Evolutionary conservation across 2,329 filamentous ascomycete genomes (phyloP).

Genomic region (Cordyceps tenuipes): DNA sequence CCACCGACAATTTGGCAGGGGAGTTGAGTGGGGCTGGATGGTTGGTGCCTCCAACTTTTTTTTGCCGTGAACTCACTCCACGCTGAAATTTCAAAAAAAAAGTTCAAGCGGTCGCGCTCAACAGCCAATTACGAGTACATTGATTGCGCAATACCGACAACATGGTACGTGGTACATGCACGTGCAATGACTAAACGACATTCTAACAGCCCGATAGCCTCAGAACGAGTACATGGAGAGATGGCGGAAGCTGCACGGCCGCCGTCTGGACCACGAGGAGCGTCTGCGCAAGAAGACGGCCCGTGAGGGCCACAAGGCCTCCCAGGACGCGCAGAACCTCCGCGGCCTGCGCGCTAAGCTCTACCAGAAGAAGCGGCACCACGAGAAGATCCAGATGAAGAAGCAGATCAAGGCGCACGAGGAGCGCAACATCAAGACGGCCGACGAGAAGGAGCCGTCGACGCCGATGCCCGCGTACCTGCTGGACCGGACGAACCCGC

Average conservation of each 20-base stretch:
- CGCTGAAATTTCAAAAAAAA: conserved; percentile 12
- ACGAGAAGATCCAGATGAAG: conserved; percentile 98
- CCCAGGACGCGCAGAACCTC: conserved; percentile 86
- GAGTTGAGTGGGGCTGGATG: neutral
- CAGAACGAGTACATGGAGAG: conserved; percentile 68
- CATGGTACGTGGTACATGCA: conserved; percentile 22
- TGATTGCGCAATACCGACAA: conserved; percentile 21
- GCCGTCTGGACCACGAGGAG: conserved; percentile 71
- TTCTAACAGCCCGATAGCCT: conserved; percentile 42
- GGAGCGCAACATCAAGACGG: conserved; percentile 89
- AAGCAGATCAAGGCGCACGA: conserved; percentile 93
- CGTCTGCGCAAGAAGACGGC: conserved; percentile 77
- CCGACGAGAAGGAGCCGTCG: conserved; percentile 67
- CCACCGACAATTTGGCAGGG: conserved; percentile 9
- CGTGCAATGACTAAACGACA: neutral
- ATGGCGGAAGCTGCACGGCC: conserved; percentile 48
- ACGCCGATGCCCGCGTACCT: conserved; percentile 88
- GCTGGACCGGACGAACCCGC: conserved; percentile 66
- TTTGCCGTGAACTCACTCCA: neutral
- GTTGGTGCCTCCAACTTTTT: conserved; percentile 20
- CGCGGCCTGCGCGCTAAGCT: conserved; percentile 87
- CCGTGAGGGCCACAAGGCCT: conserved; percentile 80
- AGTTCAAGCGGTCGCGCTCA: conserved; percentile 18
- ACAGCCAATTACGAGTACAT: conserved; percentile 13
- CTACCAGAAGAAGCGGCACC: conserved; percentile 84